Conservation (phyloP, 148 eudicot genomes). For the Nepenthes mirabilis region DNA sequence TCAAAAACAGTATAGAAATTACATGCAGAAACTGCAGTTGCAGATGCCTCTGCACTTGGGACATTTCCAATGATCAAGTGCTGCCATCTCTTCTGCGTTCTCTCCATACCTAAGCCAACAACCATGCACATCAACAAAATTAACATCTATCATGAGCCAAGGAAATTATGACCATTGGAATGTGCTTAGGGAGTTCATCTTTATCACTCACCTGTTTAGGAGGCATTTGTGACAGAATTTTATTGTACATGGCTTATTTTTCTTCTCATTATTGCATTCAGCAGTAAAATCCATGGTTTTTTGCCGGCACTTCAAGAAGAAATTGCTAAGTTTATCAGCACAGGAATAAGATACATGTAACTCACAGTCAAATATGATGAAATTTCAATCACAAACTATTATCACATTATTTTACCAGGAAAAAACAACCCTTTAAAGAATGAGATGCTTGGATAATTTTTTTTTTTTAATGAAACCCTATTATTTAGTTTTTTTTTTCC, state of each 20-base stretch:
- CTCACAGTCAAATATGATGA: neutral
- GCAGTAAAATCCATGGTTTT: constrained; percentile 56
- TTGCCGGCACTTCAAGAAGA: constrained; percentile 65
- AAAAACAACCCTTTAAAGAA: too few species aligned
- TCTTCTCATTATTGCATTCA: constrained; percentile 55
- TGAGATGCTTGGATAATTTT: too few species aligned
- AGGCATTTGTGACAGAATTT: constrained; percentile 76
- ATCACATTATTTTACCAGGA: too few species aligned
- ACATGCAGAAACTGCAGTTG: constrained; percentile 94
- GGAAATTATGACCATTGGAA: neutral
- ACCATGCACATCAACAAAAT: neutral
- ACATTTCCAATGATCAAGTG: constrained; percentile 56
- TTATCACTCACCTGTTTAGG: constrained; percentile 45
- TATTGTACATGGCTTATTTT: constrained; percentile 44
- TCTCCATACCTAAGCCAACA: constrained; percentile 62
- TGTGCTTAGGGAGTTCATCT: neutral
- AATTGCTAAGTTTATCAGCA: constrained; percentile 3
- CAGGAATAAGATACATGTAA: neutral
- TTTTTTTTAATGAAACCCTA: too few species aligned
- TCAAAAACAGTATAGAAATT: constrained; percentile 2
- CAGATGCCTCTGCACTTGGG: constrained; percentile 87
- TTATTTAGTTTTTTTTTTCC: too few species aligned
- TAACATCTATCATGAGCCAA: neutral
- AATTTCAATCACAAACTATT: neutral
- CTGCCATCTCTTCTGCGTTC: constrained; percentile 54